Conservation (phyloP, 352 stramenopile species). For the Phytophthora fragariaefolia region DNA sequence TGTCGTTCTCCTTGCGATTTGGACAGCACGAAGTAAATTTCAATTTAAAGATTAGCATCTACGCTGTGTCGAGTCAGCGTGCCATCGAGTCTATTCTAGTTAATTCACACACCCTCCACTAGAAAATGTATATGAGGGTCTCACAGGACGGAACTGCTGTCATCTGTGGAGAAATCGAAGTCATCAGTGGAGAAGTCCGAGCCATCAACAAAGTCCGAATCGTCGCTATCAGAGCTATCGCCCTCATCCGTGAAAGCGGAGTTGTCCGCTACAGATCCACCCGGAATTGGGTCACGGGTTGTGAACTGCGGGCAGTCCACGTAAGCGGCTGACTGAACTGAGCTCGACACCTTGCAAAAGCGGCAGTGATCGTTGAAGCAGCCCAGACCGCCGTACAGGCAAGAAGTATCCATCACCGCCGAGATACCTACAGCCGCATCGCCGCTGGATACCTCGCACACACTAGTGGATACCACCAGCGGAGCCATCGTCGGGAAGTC, state of each 20-base stretch:
- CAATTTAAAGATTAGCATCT: no score
- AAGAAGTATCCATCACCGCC: constrained; percentile 34
- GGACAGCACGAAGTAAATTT: no score
- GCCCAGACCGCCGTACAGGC: constrained; percentile 39
- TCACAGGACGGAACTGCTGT: neutral
- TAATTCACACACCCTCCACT: no score
- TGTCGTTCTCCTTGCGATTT: no score
- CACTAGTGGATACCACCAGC: constrained; percentile 2
- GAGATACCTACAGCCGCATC: constrained; percentile 36
- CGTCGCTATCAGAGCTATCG: constrained; percentile 10
- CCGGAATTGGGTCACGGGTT: neutral
- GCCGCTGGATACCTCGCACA: constrained; percentile 26
- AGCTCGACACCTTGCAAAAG: constrained; percentile 40
- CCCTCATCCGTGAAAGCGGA: neutral
- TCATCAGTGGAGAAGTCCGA: neutral
- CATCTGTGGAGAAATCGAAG: neutral
- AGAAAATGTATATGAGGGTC: no score
- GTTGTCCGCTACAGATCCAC: constrained; percentile 5
- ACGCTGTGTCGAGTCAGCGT: no score
- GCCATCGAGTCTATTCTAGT: no score
- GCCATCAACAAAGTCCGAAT: constrained; percentile 12
- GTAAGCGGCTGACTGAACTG: constrained; percentile 34
- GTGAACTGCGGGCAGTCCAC: constrained; percentile 25
- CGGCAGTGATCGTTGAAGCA: constrained; percentile 47
- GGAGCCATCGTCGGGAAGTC: constrained; percentile 21